Conservation (phyloP, 1,284 basidiomycete genomes). For the Sporisorium exsertum region DNA sequence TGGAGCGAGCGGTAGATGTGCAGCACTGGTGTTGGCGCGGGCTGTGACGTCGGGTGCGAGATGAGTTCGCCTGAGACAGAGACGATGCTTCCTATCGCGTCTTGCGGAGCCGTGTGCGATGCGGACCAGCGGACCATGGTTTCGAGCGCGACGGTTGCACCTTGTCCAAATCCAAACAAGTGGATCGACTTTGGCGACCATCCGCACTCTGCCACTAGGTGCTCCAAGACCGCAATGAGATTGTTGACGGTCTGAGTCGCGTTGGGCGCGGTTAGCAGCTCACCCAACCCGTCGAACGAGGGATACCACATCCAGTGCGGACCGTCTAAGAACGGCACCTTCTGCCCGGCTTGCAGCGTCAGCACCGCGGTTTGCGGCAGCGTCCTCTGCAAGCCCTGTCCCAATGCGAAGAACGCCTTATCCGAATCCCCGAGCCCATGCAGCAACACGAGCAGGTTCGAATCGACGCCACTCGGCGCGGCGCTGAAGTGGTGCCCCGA, state of each 20-base stretch:
- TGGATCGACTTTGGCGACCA: constrained; percentile 81
- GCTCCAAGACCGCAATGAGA: constrained; percentile 74
- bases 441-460: constrained; percentile 85
- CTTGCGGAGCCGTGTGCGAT: constrained; percentile 8
- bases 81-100: constrained; percentile 36
- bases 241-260: constrained; percentile 77
- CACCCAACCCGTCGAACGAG: constrained; percentile 80
- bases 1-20: constrained; percentile 27
- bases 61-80: constrained; percentile 45
- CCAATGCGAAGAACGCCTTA: constrained; percentile 80
- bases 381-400: constrained; percentile 74
- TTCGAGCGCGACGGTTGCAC: constrained; percentile 83
- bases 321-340: constrained; percentile 81
- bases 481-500: constrained; percentile 72
- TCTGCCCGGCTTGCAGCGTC: constrained; percentile 81
- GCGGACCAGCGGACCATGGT: constrained; percentile 74
- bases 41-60: constrained; percentile 31
- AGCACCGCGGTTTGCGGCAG: constrained; percentile 88
- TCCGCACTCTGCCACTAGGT: constrained; percentile 74
- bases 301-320: constrained; percentile 80
- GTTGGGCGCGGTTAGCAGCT: constrained; percentile 77
- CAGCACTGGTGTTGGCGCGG: constrained; percentile 26
- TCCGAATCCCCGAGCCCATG: constrained; percentile 91
- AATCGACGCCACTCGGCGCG: constrained; percentile 83
- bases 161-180: constrained; percentile 89